Evolutionary conservation across 1,284 basidiomycete genomes (phyloP), one percentile per base, ranked within the genome.

Genomic region (Polyporus tsugae): DNA sequence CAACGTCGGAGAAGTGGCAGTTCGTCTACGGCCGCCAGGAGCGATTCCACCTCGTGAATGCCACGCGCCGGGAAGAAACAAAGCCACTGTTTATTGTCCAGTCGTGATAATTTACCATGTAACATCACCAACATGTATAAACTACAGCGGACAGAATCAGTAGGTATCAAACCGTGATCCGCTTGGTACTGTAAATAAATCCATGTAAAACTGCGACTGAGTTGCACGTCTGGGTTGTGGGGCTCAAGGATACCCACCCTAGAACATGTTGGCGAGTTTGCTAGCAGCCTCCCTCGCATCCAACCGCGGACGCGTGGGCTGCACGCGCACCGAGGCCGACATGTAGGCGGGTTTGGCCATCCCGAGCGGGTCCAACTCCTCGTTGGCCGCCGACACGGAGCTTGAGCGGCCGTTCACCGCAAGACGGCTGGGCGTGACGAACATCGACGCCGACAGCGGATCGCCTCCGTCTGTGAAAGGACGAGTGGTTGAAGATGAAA

Each of bases 191-290:
- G 15, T 29, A 33, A 33, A 33, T 41, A n/a, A 15, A 36, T 19
- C 35, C 22, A 44, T n/a, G 35, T 29, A 19, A 49, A 2, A 62
- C 35, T 29, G 25, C 35, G 25, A 36, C 29, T 1, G 36, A 39
- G 22, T 6, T 17, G 55, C 33, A 35, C n/a, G 38, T 25, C 22
- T 5, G 33, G 9, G 36, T 22, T 41, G 36, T 6, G 33, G 33
- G 55, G 22, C 11, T 7, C 15, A 4, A n/a, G 49, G n/a, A 55
- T 17, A 39, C 29, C 38, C 39, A 53, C 69, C 63, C 80, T 81
- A 95, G 76, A 94, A 92, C 90, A 95, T 93, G 76, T 95, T 95
- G 9, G 93, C 93, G 65, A 95, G 84, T 78, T 94, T 95, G 78
- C 92, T 94, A 29, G 94, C 93, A n/a, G 93, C 93, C 78, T 95